A percentile compares a stretch with the other conserved stretches of the same genome.
phyloP scores from a whole-genome alignment of 2,329 filamentous ascomycete species.

The Fusarium chaquense region DNA sequence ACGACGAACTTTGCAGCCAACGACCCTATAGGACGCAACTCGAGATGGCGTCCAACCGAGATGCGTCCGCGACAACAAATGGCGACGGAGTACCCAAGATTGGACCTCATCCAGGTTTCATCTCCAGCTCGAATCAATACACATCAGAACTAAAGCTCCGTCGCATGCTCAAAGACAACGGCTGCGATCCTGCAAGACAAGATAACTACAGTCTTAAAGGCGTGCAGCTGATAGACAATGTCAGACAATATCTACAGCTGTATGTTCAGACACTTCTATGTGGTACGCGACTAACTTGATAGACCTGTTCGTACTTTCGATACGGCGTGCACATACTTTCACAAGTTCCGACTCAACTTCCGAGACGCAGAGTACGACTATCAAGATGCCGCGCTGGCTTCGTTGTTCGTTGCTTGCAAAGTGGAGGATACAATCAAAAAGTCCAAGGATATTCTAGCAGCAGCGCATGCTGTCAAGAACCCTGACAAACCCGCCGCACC shows the following conservation, averaged over 20 bases:
- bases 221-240: slow-evolving; percentile 88
- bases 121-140: slow-evolving; percentile 73
- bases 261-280: slow-evolving; percentile 51
- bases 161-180: slow-evolving; percentile 75
- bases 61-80: slow-evolving; percentile 28
- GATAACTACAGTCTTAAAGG: slow-evolving; percentile 85
- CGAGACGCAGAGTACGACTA: slow-evolving; percentile 88
- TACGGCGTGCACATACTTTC: slow-evolving; percentile 91
- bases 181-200: slow-evolving; percentile 81
- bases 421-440: slow-evolving; percentile 99
- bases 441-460: slow-evolving; percentile 90
- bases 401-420: slow-evolving; percentile 94
- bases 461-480: slow-evolving; percentile 86
- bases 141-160: slow-evolving; percentile 85
- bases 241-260: slow-evolving; percentile 83
- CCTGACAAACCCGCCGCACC: slow-evolving; percentile 75
- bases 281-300: slow-evolving; percentile 14
- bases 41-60: slow-evolving; percentile 34
- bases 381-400: slow-evolving; percentile 86
- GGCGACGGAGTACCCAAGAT: slow-evolving; percentile 44
- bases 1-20: neutral
- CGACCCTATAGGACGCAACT: neutral
- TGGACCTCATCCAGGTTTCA: slow-evolving; percentile 62
- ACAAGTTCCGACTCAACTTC: slow-evolving; percentile 90
- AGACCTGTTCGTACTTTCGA: slow-evolving; percentile 92